A percentile compares a stretch with the other conserved stretches of the same genome.
Evolutionary conservation across 176 grass and related monocot species (phyloP).

Genomic region (Rhipidocladum racemiflorum): DNA sequence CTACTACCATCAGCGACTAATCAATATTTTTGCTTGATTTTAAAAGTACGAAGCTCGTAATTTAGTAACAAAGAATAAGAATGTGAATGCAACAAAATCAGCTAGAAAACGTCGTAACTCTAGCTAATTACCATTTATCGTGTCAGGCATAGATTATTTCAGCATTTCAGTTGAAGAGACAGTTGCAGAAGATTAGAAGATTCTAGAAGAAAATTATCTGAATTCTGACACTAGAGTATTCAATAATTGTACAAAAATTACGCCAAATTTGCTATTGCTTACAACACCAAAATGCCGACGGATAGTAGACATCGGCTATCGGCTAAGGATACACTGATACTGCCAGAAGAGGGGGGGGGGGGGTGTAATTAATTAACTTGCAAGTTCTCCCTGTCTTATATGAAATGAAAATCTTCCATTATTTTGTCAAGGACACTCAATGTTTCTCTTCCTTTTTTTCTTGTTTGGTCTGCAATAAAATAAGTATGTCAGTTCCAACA

Average conservation of each 20-base stretch:
- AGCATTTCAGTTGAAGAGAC: not conserved
- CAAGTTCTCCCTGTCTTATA: conserved; percentile 9
- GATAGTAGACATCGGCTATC: conserved; percentile 1
- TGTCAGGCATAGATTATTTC: not conserved
- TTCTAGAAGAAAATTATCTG: conserved; percentile 6
- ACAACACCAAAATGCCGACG: conserved; percentile 15
- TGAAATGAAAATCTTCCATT: conserved; percentile 36
- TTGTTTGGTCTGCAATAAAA: conserved; percentile 22
- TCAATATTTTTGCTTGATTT: not conserved
- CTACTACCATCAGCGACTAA: not conserved
- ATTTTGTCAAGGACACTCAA: conserved; percentile 18
- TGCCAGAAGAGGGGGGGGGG: not conserved
- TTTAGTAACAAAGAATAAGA: not conserved
- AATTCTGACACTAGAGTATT: conserved; percentile 2
- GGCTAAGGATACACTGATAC: conserved; percentile 16
- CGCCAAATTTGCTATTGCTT: conserved; percentile 5
- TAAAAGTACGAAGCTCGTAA: not conserved
- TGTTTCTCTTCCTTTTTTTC: not conserved
- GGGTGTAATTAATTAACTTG: not conserved
- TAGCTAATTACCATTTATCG: not conserved
- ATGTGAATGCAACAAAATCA: not conserved
- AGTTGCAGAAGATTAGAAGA: not conserved
- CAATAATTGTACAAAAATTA: conserved; percentile 18
- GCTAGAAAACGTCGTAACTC: not conserved
- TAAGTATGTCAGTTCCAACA: not conserved